A percentile compares a stretch with the other conserved stretches of the same genome.
phyloP scores from a whole-genome alignment of 1,284 basidiomycete genomes.

The Irpex sp. region DNA sequence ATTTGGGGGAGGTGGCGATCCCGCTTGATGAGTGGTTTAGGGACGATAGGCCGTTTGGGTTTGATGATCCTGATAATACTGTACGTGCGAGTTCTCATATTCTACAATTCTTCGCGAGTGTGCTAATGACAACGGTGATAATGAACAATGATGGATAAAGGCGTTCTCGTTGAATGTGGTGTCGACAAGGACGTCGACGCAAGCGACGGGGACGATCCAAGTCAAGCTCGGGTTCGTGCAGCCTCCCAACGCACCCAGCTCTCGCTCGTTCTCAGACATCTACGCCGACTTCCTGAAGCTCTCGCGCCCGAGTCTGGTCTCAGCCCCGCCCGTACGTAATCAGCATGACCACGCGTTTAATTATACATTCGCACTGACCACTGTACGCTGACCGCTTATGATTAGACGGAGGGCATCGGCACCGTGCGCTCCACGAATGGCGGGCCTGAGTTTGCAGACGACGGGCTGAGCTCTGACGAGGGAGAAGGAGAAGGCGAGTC shows the following conservation, averaged over 20 bases:
- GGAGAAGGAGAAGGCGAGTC: slow-evolving; percentile 33
- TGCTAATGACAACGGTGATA: no score
- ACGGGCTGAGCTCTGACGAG: slow-evolving; percentile 61
- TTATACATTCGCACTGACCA: background rate
- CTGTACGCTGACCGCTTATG: background rate
- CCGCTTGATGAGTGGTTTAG: slow-evolving; percentile 79
- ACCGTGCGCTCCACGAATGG: slow-evolving; percentile 68
- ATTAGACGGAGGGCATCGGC: slow-evolving; percentile 83
- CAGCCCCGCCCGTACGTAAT: slow-evolving; percentile 72
- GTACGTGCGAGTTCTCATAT: slow-evolving; percentile 34
- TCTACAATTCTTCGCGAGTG: background rate
- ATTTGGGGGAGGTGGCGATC: slow-evolving; percentile 84
- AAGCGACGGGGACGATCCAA: slow-evolving; percentile 56
- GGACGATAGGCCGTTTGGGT: slow-evolving; percentile 43
- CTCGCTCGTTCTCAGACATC: slow-evolving; percentile 48
- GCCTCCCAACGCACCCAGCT: slow-evolving; percentile 33
- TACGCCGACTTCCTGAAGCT: slow-evolving; percentile 63
- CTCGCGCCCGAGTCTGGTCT: slow-evolving; percentile 61
- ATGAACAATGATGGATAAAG: background rate
- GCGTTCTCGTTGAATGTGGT: slow-evolving; percentile 33
- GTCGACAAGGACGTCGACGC: slow-evolving; percentile 60
- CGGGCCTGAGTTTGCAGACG: slow-evolving; percentile 63
- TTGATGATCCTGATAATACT: slow-evolving; percentile 48
- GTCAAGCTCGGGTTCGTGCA: slow-evolving; percentile 76
- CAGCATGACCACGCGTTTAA: background rate